These are phyloP conservation scores for Ceratocystiopsis minuta DNA, from an alignment of 2,329 filamentous ascomycete species.

Conservation along the genomic window DNA sequence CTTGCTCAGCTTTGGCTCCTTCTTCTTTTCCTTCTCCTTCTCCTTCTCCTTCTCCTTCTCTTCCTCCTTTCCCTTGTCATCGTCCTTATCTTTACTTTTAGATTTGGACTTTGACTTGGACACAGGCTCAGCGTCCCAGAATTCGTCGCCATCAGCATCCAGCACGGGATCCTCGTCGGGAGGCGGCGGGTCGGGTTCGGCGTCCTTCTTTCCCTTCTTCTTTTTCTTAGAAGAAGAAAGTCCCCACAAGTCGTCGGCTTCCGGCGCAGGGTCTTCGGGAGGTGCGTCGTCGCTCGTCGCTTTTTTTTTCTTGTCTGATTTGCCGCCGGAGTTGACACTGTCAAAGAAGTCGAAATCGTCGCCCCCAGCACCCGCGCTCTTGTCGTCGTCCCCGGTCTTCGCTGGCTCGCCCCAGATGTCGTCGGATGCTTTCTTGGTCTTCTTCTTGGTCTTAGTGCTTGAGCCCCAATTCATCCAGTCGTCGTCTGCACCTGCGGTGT, in stretches of 20 bases:
- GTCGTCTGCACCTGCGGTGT: slow-evolving; percentile 3
- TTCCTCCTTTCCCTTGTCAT: slow-evolving; percentile 7
- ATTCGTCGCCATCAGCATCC: slow-evolving; percentile 16
- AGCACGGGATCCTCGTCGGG: slow-evolving; percentile 26
- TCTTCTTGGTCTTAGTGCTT: slow-evolving; percentile 4
- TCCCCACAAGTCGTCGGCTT: slow-evolving; percentile 15
- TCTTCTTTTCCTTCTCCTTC: slow-evolving; percentile 20
- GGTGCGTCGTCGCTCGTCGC: slow-evolving; percentile 12
- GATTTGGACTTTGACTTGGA: slow-evolving; percentile 18
- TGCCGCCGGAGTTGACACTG: slow-evolving; percentile 11
- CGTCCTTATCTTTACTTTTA: slow-evolving; percentile 24
- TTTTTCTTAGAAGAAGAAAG: slow-evolving; percentile 13
- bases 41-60: slow-evolving; percentile 21
- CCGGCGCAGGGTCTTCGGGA: slow-evolving; percentile 21
- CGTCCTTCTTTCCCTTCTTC: slow-evolving; percentile 17
- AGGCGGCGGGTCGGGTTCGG: slow-evolving; percentile 25
- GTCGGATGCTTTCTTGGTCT: slow-evolving; percentile 1
- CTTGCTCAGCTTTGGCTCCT: slow-evolving; percentile 27
- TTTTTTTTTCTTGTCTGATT: slow-evolving; percentile 14
- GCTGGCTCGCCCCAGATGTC: slow-evolving; percentile 1
- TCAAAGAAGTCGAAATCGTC: slow-evolving; percentile 14
- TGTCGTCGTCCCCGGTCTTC: slow-evolving; percentile 9
- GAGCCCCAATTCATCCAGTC: slow-evolving; percentile 7
- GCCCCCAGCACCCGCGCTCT: slow-evolving; percentile 13
- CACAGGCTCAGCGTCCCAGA: slow-evolving; percentile 21